A percentile compares a stretch with the other conserved stretches of the same genome.
Evolutionary conservation across 2,329 filamentous ascomycete species (phyloP).

Genomic region (Cytospora schulzeri): DNA sequence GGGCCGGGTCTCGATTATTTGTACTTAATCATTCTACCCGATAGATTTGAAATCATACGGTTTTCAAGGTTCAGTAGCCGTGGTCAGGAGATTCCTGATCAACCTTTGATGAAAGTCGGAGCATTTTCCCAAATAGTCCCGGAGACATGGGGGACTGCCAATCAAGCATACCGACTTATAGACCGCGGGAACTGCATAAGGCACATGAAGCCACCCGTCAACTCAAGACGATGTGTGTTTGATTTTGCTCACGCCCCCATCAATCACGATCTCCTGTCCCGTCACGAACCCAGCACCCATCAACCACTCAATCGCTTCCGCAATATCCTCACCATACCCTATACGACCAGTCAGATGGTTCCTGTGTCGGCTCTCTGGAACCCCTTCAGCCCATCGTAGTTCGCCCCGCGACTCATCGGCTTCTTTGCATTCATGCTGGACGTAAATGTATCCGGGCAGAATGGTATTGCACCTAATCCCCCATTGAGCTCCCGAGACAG

Average conservation of each 20-base stretch:
- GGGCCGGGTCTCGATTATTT: not conserved
- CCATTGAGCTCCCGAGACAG: constrained; percentile 37
- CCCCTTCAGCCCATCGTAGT: constrained; percentile 42
- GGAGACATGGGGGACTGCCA: constrained; percentile 4
- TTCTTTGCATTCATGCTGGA: constrained; percentile 47
- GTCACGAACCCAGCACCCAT: constrained; percentile 36
- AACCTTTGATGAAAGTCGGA: not conserved
- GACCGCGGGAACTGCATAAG: not conserved
- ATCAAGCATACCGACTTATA: not conserved
- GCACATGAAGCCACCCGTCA: not conserved
- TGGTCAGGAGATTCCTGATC: not conserved
- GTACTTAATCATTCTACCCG: constrained; percentile 12
- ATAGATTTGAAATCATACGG: constrained; percentile 1
- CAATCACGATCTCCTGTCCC: constrained; percentile 35
- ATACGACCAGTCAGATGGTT: constrained; percentile 48
- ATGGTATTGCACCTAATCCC: constrained; percentile 44
- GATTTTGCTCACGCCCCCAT: constrained; percentile 35
- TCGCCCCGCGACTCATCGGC: constrained; percentile 44
- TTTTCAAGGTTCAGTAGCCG: not conserved
- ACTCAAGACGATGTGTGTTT: constrained; percentile 30
- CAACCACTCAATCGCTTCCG: constrained; percentile 45
- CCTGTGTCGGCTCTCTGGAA: constrained; percentile 42
- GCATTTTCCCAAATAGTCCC: not conserved
- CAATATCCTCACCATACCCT: constrained; percentile 48
- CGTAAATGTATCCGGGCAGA: constrained; percentile 46